Conservation (phyloP, 768 basidiomycete species). For the Arthromyces matolae region DNA sequence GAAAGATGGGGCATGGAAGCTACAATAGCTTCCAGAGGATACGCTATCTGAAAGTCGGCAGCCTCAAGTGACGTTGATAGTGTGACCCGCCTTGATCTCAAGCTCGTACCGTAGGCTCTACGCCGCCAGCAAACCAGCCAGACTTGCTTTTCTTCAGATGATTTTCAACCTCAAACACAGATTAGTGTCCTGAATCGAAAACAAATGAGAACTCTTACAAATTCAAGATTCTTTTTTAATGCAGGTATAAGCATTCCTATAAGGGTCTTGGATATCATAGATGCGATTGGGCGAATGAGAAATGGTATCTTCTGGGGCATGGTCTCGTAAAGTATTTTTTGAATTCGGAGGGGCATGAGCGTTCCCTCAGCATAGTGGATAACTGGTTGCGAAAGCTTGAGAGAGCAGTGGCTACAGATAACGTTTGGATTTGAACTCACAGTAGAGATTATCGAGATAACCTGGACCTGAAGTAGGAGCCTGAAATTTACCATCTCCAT, state of each 20-base stretch:
- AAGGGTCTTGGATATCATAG: constrained; percentile 24
- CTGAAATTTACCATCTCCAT: too few species aligned
- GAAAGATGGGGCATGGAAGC: constrained; percentile 12
- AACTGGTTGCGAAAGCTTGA: too few species aligned
- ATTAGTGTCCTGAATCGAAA: too few species aligned
- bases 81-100: too few species aligned
- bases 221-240: constrained; percentile 22
- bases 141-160: constrained; percentile 13
- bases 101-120: constrained; percentile 16
- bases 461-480: constrained; percentile 9
- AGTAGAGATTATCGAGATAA: constrained; percentile 17
- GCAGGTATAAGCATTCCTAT: constrained; percentile 21
- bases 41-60: constrained; percentile 28
- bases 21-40: constrained; percentile 22
- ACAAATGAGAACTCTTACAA: constrained; percentile 18
- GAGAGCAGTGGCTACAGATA: too few species aligned
- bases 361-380: constrained; percentile 22
- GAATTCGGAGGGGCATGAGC: constrained; percentile 35
- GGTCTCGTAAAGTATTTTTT: constrained; percentile 28
- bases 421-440: too few species aligned
- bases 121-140: constrained; percentile 20
- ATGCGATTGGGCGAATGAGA: constrained; percentile 33
- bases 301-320: constrained; percentile 30
- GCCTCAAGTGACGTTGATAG: constrained; percentile 13
- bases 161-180: constrained; percentile 6